Evolutionary conservation across 495 filamentous ascomycete species (phyloP).

Genomic region (Penicillium atrosanguineum): DNA sequence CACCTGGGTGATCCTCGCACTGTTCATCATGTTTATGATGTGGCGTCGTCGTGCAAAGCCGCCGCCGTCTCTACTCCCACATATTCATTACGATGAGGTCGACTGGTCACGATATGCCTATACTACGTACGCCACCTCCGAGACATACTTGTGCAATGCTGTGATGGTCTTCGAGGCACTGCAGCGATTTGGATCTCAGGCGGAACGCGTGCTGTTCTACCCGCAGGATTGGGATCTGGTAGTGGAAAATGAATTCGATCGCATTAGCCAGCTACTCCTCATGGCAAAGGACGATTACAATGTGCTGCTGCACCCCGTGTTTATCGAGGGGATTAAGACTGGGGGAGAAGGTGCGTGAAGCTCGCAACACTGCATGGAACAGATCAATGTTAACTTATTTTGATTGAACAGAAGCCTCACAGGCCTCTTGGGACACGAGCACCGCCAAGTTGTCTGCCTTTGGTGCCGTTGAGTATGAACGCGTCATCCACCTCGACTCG

Average conservation of each 20-base stretch:
- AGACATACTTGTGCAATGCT: constrained; percentile 70
- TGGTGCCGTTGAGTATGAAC: constrained; percentile 63
- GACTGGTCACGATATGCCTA: constrained; percentile 69
- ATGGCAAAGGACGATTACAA: constrained; percentile 61
- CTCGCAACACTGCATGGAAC: neutral
- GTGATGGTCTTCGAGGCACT: constrained; percentile 72
- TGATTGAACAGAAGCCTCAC: constrained; percentile 11
- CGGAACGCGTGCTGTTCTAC: constrained; percentile 67
- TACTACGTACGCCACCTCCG: constrained; percentile 67
- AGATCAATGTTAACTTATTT: neutral
- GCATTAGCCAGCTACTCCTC: constrained; percentile 54
- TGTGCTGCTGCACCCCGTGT: constrained; percentile 58
- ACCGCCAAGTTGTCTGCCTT: constrained; percentile 72
- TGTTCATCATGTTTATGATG: constrained; percentile 31
- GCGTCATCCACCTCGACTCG: constrained; percentile 67
- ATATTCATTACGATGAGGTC: constrained; percentile 40
- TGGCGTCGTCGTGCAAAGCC: constrained; percentile 28
- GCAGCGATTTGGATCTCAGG: constrained; percentile 56
- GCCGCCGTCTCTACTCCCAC: constrained; percentile 25
- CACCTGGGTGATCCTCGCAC: constrained; percentile 34
- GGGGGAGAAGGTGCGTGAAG: constrained; percentile 33
- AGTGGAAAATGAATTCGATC: constrained; percentile 34
- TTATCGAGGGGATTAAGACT: constrained; percentile 49
- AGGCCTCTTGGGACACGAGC: constrained; percentile 56
- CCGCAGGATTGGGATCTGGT: constrained; percentile 53